Evolutionary conservation across 306 rosid genomes (phyloP).

Genomic region (Medicago truncatula): DNA sequence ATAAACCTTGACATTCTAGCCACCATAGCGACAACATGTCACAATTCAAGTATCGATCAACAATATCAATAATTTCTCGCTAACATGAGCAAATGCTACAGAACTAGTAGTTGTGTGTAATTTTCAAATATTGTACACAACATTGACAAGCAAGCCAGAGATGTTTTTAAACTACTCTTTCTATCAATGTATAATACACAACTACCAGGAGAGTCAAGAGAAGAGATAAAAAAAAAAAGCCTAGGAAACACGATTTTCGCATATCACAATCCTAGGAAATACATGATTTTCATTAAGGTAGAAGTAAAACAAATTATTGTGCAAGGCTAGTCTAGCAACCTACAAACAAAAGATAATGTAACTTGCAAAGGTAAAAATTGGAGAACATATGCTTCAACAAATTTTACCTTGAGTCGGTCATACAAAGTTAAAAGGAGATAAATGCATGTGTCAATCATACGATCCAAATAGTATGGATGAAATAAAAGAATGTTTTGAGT

Average conservation of each 20-base stretch:
- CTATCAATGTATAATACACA: not conserved
- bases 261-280: too few relatives aligned
- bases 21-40: not conserved
- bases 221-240: constrained; percentile 6
- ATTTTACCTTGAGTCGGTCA: not conserved
- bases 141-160: not conserved
- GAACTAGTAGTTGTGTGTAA: not conserved
- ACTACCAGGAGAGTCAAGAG: not conserved
- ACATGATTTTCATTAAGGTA: not conserved
- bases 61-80: not conserved
- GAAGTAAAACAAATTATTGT: not conserved
- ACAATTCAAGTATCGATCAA: not conserved
- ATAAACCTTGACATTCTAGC: not conserved
- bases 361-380: not conserved
- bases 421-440: not conserved
- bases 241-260: not conserved
- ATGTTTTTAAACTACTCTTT: constrained; percentile 18
- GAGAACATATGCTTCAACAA: not conserved
- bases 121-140: constrained; percentile 11
- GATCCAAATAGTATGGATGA: not conserved
- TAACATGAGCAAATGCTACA: not conserved
- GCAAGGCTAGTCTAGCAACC: not conserved
- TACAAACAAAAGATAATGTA: not conserved
- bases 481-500: not conserved
- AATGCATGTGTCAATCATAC: not conserved